Evolutionary conservation across 2,329 filamentous ascomycete species (phyloP), one percentile per base, ranked within the genome.

Genomic region (Thielaviopsis cerberus): DNA sequence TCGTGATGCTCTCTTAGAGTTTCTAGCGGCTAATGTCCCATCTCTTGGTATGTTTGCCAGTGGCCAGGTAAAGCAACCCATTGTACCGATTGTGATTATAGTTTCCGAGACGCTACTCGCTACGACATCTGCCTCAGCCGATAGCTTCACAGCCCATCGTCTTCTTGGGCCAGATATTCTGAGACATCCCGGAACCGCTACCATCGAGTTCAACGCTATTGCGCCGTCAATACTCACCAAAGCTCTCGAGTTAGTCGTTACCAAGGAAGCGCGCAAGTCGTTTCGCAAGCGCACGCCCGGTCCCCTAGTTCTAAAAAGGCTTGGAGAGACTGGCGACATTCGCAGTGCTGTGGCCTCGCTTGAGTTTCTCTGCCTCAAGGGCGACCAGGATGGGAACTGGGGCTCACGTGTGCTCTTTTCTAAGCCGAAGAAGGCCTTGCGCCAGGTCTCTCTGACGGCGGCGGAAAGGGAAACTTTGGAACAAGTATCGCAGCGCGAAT

Each of bases 171-270:
- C 89, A 0, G 86, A 92, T 62, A 86, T 98, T 51, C 76, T 88
- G 15, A 82, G 85, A 50, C 89, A 97, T 69, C 83, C 87, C 0
- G 83, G 83, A 15, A 82, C 88, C 1, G 81, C 80, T 8, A 75
- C 86, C 4, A 88, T 98, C 62, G 90, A 95, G 63, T 98, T 97
- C 71, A 98, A 98, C 65, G 79, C 86, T 13, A 84, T 98, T 61
- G 92, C 92, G 0, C 83, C 88, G 0, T 92, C 91, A 0, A 79
- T 91, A 50, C 78, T 98, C 65, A 77, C 81, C 13, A 95, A 91
- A 69, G 91, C 91, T 0, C 73, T 98, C 4, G 86, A 92, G 58
- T 69, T 86, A 1, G 77, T 95, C 1, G 79, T 97, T 0, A 76
- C 85, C 64, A 96, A 96, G 68, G 90, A 97, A 69, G 85, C 89